These are phyloP conservation scores for Chlamydomonas asymmetrica DNA, from an alignment of 139 green algal species.

Conservation along the genomic window DNA sequence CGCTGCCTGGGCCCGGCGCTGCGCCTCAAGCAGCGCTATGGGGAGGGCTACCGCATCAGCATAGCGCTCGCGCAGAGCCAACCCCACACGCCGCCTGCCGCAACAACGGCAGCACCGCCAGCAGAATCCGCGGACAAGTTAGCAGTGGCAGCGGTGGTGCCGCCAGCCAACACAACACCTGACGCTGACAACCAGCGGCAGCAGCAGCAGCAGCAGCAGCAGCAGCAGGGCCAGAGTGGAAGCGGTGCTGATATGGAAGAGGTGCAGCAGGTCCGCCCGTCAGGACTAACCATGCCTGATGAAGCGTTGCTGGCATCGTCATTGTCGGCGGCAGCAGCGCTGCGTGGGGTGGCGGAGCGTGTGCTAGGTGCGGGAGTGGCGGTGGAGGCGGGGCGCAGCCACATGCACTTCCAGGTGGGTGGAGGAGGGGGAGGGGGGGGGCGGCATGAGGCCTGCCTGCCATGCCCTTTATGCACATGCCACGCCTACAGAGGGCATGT, in stretches of 20 bases:
- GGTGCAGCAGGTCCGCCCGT: not conserved
- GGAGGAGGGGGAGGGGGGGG: not conserved
- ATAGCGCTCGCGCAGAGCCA: not conserved
- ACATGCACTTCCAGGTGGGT: constrained; percentile 23
- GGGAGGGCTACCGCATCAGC: constrained; percentile 48
- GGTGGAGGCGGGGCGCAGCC: constrained; percentile 12
- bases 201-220: not conserved
- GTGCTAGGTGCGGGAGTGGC: not conserved
- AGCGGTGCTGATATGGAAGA: not conserved
- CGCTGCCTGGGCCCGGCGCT: constrained; percentile 77
- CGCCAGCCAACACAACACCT: not conserved
- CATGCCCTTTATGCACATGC: not conserved
- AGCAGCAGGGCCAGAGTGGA: not conserved
- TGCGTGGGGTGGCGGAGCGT: not conserved
- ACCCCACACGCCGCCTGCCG: not conserved
- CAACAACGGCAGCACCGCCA: not conserved
- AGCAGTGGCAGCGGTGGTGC: not conserved
- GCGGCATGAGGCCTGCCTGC: not conserved
- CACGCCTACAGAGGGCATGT: too few species aligned
- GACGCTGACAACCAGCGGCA: not conserved
- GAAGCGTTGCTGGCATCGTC: too few species aligned
- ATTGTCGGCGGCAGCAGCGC: not conserved
- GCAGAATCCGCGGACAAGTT: not conserved
- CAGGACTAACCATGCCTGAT: too few species aligned
- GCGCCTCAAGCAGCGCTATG: constrained; percentile 83